These are phyloP conservation scores for Colletotrichum sp. DNA, from an alignment of 2,329 filamentous ascomycete species.

Conservation along the genomic window DNA sequence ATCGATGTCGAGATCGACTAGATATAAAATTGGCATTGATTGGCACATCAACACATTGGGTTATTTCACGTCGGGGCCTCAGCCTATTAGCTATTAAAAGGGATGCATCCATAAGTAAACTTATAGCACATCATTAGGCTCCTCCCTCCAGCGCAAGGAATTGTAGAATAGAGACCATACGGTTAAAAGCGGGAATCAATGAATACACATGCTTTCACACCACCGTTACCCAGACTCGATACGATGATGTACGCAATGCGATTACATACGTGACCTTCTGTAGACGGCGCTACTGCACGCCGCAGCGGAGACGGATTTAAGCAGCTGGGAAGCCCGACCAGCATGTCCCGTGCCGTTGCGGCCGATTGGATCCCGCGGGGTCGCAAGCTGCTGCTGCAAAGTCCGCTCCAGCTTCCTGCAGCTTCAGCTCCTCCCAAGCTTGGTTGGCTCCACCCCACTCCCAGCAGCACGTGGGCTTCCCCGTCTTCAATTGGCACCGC, in stretches of 20 bases:
- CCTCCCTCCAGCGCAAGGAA: neutral
- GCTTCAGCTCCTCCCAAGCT: neutral
- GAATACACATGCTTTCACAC: neutral
- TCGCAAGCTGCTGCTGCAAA: neutral
- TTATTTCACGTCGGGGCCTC: neutral
- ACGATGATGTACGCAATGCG: neutral
- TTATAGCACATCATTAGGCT: neutral
- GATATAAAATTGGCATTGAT: constrained; percentile 11
- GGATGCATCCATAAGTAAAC: neutral
- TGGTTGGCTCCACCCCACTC: neutral
- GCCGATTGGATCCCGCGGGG: neutral
- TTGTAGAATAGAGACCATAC: neutral
- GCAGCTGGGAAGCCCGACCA: neutral
- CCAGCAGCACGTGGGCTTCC: neutral
- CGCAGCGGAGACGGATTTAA: neutral
- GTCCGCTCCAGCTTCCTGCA: neutral
- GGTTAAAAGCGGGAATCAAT: neutral
- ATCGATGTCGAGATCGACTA: constrained; percentile 86
- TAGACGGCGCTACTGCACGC: neutral
- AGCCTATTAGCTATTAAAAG: neutral
- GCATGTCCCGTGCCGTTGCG: neutral
- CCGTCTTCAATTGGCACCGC: neutral
- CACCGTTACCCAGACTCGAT: neutral
- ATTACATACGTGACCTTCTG: neutral
- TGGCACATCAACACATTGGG: neutral